Conservation (phyloP, 208 protist species). For the Porcisia hertigi region DNA sequence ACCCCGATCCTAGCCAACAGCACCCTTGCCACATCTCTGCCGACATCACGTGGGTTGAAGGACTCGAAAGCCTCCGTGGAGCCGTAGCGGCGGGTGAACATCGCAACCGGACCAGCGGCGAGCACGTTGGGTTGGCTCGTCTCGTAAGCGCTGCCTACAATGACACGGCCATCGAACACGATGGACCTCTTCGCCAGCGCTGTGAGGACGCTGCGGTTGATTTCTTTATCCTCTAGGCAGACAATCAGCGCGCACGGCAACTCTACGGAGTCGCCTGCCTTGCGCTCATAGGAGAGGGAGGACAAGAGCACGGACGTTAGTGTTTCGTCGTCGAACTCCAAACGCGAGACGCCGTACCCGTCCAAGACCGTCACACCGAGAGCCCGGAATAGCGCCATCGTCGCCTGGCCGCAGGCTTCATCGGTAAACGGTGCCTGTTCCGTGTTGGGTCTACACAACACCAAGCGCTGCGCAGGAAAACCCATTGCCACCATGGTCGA, state of each 20-base stretch:
- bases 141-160: constrained; percentile 87
- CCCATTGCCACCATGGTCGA: constrained; percentile 69
- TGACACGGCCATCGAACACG: constrained; percentile 93
- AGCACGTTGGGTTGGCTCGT: constrained; percentile 86
- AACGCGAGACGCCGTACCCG: constrained; percentile 69
- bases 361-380: constrained; percentile 83
- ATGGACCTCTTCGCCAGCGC: constrained; percentile 91
- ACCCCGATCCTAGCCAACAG: constrained; percentile 82
- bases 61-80: constrained; percentile 80
- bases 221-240: constrained; percentile 89
- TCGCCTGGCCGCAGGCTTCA: constrained; percentile 49
- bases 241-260: constrained; percentile 84
- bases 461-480: constrained; percentile 79
- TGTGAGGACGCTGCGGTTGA: constrained; percentile 84
- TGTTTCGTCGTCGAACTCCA: constrained; percentile 87
- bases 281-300: constrained; percentile 44
- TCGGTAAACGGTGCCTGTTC: constrained; percentile 40
- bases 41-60: constrained; percentile 87
- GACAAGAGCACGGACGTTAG: constrained; percentile 72
- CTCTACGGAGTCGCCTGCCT: constrained; percentile 77
- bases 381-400: constrained; percentile 60
- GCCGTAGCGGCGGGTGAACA: constrained; percentile 93
- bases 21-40: constrained; percentile 65
- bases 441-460: constrained; percentile 65
- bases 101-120: constrained; percentile 90